These are phyloP conservation scores for Cotoneaster glaucophyllus DNA, from an alignment of 306 rosid genomes.

Conservation along the genomic window DNA sequence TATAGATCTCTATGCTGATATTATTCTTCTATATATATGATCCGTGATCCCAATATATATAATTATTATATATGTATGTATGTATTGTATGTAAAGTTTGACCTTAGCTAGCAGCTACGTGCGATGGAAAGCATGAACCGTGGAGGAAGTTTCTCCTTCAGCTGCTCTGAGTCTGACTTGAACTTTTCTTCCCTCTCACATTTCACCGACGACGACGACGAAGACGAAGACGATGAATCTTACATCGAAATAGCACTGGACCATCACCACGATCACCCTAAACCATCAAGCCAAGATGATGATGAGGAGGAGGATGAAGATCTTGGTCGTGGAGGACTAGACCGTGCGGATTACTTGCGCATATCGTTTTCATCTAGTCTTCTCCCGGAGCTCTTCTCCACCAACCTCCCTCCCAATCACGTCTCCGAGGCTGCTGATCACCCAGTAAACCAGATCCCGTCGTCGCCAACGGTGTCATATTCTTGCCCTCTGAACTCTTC, in stretches of 20 bases:
- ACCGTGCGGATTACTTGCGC: slow-evolving; percentile 22
- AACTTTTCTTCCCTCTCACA: slow-evolving; percentile 13
- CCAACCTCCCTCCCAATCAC: background rate
- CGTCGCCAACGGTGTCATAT: background rate
- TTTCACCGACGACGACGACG: slow-evolving; percentile 22
- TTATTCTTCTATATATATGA: background rate
- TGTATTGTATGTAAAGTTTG: background rate
- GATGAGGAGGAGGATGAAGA: background rate
- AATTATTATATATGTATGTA: background rate
- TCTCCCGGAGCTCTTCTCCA: background rate
- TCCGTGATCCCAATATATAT: background rate
- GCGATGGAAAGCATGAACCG: background rate
- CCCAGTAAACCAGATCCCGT: background rate
- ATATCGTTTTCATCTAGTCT: slow-evolving; percentile 47
- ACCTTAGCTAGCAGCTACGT: background rate
- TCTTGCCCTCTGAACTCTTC: slow-evolving; percentile 1
- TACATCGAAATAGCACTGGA: slow-evolving; percentile 46
- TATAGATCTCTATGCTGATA: background rate
- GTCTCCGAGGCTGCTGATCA: background rate
- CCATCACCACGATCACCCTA: background rate
- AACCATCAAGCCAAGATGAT: background rate
- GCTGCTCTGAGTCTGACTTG: slow-evolving; percentile 7
- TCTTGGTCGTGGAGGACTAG: background rate
- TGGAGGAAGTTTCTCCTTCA: slow-evolving; percentile 26
- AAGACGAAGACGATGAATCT: slow-evolving; percentile 14